Percentiles rank a stretch among this genome's conserved stretches.
phyloP scores from a whole-genome alignment of 2,329 filamentous ascomycete species.

The Westerdykella aurantiaca region DNA sequence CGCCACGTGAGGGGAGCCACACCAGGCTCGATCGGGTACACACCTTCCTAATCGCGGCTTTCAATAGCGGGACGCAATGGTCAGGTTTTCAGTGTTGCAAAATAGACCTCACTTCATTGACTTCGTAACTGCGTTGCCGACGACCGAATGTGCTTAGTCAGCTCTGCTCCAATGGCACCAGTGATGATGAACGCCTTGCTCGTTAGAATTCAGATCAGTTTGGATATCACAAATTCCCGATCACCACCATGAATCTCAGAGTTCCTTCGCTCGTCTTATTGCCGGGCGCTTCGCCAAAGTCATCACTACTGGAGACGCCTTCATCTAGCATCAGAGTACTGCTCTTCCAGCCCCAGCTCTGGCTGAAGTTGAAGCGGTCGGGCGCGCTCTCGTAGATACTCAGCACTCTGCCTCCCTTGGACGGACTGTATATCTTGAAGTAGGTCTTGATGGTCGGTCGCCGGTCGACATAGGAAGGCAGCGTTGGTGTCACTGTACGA shows the following conservation, averaged over 20 bases:
- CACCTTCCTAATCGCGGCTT: no score
- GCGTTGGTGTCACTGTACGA: constrained; percentile 31
- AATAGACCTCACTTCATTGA: no score
- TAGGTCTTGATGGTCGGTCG: constrained; percentile 56
- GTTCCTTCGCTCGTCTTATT: constrained; percentile 44
- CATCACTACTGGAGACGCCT: constrained; percentile 13
- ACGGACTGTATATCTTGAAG: constrained; percentile 57
- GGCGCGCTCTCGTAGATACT: constrained; percentile 55
- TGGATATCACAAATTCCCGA: constrained; percentile 42
- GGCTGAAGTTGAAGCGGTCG: constrained; percentile 55
- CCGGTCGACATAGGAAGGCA: constrained; percentile 51
- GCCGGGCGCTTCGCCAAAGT: constrained; percentile 5
- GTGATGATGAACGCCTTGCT: no score
- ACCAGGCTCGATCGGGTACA: no score
- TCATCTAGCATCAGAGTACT: constrained; percentile 54
- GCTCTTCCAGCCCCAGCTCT: constrained; percentile 59
- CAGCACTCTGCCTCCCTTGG: constrained; percentile 53
- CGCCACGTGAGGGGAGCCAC: no score
- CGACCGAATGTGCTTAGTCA: no score
- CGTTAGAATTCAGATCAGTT: no score
- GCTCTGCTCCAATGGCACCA: no score
- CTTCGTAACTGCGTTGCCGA: no score
- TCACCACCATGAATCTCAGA: constrained; percentile 56
- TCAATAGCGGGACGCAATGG: no score
- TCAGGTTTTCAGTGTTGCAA: no score